These are phyloP conservation scores for Crithidia bombi DNA, from an alignment of 208 protist genomes.

Conservation along the genomic window DNA sequence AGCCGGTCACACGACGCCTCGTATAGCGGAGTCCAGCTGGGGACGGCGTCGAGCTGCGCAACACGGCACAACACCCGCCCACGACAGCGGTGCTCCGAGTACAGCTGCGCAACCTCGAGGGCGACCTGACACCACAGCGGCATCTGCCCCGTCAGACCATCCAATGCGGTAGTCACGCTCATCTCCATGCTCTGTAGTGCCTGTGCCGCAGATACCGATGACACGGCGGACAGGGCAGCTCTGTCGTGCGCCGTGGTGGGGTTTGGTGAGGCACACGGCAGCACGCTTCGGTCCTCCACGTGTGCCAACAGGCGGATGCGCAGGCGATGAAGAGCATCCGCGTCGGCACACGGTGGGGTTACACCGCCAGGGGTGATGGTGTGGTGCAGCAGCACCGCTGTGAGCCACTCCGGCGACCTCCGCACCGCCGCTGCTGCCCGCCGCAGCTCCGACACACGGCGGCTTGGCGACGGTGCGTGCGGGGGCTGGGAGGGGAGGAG, in stretches of 20 bases:
- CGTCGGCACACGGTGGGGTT: background rate
- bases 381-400: background rate
- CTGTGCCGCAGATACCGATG: too few relatives aligned
- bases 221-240: too few relatives aligned
- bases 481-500: background rate
- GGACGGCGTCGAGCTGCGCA: background rate
- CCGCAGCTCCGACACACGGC: conserved; percentile 8
- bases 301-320: conserved; percentile 19
- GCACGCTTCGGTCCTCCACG: background rate
- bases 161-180: background rate
- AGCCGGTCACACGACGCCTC: background rate
- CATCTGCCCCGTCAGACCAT: conserved; percentile 13
- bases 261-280: too few relatives aligned
- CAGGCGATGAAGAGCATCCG: conserved; percentile 12
- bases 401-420: background rate
- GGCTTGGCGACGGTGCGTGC: background rate
- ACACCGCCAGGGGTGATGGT: background rate
- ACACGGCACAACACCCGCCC: background rate
- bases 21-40: too few relatives aligned
- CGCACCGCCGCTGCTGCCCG: conserved; percentile 6
- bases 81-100: conserved; percentile 8
- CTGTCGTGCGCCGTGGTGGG: too few relatives aligned
- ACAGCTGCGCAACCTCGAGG: conserved; percentile 20
- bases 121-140: conserved; percentile 32
- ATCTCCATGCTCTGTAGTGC: too few relatives aligned